Base-by-base conservation (phyloP, 768 basidiomycete species). In the Tylopilus subfusipes region DNA sequence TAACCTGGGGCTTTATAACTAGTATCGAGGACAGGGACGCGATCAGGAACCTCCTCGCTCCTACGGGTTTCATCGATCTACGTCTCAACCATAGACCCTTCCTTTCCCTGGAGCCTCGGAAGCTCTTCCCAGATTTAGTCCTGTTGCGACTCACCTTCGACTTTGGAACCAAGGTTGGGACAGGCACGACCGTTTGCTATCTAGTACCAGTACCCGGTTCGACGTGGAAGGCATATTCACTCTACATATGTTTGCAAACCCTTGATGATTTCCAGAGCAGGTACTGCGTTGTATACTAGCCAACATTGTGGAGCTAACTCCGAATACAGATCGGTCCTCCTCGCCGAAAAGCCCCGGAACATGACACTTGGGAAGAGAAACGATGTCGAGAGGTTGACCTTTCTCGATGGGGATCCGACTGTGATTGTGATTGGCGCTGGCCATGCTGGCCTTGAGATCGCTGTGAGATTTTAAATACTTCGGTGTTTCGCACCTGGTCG, bases 341-440 rank as follows among this genome's bases (percentile, higher is more conserved):
- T 13, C 31, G 45, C 9, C 21, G 14, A 22, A n/a, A 16, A 14
- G 31, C 8, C 10, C 3, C 31, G 13, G 45, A 46, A 46, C 45
- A 46, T 14, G 45, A 31, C 5, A 74, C 76, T 52, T 88, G 85
- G 86, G 73, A 74, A 40, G 73, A 73, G 30, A 68, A 73, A 27
- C 30, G 31, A 22, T 21, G 45, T 22, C 21, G 31, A 33, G 45
- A 46, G 31, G 19, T 22, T 0, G 45, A 77, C 29, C n/a, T 83
- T 84, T 58, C 69, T 67, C 33, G 76, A 76, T 19, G 63, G 59
- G 10, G 75, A 78, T 34, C 85, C 85, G 0, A 76, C 75, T 2
- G 88, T 86, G 10, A 64, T 89, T 25, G 72, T 88, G 22, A 70
- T 87, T 21, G 84, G 85, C 10, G 85, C 77, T 0, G 86, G 85